Evolutionary conservation across 1,139 yeast species (phyloP), one percentile per base, ranked within the genome.

Genomic region (Debaryomyces fabryi): DNA sequence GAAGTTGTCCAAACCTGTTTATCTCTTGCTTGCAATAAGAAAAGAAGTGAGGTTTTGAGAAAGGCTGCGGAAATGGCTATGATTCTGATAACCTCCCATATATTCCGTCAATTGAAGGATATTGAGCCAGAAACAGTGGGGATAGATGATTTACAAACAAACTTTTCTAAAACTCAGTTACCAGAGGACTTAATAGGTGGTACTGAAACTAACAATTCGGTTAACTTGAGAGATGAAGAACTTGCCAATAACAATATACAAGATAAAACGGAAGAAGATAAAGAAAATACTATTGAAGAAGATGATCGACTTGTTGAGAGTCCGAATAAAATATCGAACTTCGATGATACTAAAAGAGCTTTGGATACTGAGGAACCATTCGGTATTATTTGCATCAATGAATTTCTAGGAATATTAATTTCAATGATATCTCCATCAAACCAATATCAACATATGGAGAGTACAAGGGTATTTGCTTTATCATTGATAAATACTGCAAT

Each of bases 1-100:
- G 98, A 92, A 63, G 91, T 92, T 32, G 82, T 92, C 16, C 97
- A 93, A 59, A 91, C 97, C 0, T 90, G 97, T 51, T 78, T 95
- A 61, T 86, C 96, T 12, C 79, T 95, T 67, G 97, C 98, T 1
- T 90, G 96, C 62, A 96, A 93, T 64, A 89, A 91, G 69, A 82
- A 92, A 63, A 80, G 98, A 64, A 87, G 96, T 52, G 98, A 93
- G 58, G 89, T 92, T 12, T 77, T 95, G 50, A 76, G 99, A 60
- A 81, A 87, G 52, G 88, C 96, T 1, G 98, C 98, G 0, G 98
- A 93, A 60, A 82, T 88, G 75, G 83, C 97, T 0, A 82, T 92
- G 79, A 74, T 80, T 35, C 74, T 85, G 5, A 83, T 91, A 46
- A 85, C 93, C 1, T 79, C 84, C 38, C 76, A 82, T 46, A 78